A percentile compares a stretch with the other conserved stretches of the same genome.
phyloP scores from a whole-genome alignment of 1,139 yeast genomes.

The Suhomyces chickasaworum region DNA sequence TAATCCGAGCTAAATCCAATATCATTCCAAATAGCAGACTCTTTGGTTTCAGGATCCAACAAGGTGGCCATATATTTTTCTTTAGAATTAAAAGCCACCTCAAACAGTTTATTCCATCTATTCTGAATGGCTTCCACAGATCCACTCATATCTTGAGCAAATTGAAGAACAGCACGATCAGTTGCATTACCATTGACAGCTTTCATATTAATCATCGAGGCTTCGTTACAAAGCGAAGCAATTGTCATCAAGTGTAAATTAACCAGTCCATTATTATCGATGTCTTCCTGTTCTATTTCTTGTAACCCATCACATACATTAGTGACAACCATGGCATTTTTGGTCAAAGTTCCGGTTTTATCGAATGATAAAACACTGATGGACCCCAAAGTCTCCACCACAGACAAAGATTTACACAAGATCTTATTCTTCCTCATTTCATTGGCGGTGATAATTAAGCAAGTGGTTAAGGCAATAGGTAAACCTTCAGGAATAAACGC shows the following conservation, averaged over 20 bases:
- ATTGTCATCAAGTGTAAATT: conserved; percentile 25
- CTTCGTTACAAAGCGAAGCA: conserved; percentile 46
- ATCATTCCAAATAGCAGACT: conserved; percentile 15
- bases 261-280: conserved; percentile 8
- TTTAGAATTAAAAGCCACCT: conserved; percentile 50
- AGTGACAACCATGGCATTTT: conserved; percentile 36
- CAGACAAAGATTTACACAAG: conserved; percentile 34
- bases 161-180: conserved; percentile 46
- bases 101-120: conserved; percentile 30
- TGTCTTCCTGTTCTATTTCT: conserved; percentile 16
- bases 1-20: conserved; percentile 16
- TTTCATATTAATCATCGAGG: conserved; percentile 29
- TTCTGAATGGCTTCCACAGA: conserved; percentile 15
- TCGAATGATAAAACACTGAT: conserved; percentile 39
- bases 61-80: conserved; percentile 50
- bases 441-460: conserved; percentile 34
- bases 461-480: conserved; percentile 39
- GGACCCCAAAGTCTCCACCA: conserved; percentile 39
- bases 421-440: conserved; percentile 33
- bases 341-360: conserved; percentile 41
- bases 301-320: conserved; percentile 26
- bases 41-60: conserved; percentile 18
- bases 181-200: conserved; percentile 51
- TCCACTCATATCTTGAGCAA: conserved; percentile 28
- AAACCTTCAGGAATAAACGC: conserved; percentile 42